These are phyloP conservation scores for Vitis hybrid DNA, from an alignment of 177 flowering plant species.

Conservation along the genomic window DNA sequence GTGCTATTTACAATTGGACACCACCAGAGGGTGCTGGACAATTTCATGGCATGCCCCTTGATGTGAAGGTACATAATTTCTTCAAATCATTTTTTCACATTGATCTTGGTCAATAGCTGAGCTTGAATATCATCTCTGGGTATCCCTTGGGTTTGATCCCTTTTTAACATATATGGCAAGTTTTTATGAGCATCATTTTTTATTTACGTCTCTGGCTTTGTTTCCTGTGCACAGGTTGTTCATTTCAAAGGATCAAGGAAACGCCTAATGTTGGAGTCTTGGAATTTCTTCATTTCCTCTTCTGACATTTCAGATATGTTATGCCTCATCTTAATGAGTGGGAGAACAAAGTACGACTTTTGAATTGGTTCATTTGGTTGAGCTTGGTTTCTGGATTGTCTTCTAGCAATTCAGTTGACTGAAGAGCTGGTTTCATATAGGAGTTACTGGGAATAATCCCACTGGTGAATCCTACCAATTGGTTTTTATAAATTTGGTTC, in stretches of 20 bases:
- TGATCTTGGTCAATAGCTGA: not conserved
- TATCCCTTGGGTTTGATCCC: not conserved
- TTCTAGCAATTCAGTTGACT: slow-evolving; percentile 9
- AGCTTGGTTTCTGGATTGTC: slow-evolving; percentile 10
- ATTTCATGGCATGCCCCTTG: slow-evolving; percentile 96
- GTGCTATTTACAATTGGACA: slow-evolving; percentile 88
- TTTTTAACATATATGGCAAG: not conserved
- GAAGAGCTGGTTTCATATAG: not conserved
- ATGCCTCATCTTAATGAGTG: slow-evolving; percentile 81
- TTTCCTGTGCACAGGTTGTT: slow-evolving; percentile 56
- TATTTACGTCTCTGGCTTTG: not conserved
- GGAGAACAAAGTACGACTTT: slow-evolving; percentile 87
- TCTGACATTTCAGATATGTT: slow-evolving; percentile 65
- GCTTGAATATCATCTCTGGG: not conserved
- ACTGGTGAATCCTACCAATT: too few relatives aligned
- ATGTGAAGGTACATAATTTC: slow-evolving; percentile 63
- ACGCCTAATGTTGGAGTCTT: slow-evolving; percentile 94
- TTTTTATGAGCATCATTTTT: not conserved
- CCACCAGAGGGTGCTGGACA: slow-evolving; percentile 99
- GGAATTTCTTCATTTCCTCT: slow-evolving; percentile 71
- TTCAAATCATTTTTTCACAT: too few relatives aligned
- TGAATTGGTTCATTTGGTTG: slow-evolving; percentile 20
- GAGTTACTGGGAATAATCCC: too few relatives aligned
- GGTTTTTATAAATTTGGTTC: too few relatives aligned
- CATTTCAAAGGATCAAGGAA: slow-evolving; percentile 99